These are phyloP conservation scores for Meyerozyma elateridarum DNA, from an alignment of 1,139 yeast genomes.

Conservation along the genomic window DNA sequence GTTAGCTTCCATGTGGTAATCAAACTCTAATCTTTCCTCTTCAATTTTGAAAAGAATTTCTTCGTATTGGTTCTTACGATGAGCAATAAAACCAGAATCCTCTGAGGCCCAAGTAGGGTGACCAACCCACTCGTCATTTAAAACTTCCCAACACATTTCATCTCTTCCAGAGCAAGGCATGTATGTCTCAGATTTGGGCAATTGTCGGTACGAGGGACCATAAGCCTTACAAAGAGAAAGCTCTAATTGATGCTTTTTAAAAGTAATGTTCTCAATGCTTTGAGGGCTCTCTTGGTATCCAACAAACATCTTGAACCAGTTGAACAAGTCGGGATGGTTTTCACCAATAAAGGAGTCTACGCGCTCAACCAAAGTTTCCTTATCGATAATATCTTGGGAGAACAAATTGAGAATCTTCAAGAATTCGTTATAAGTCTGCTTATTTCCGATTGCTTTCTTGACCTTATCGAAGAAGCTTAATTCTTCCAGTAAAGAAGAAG, in stretches of 20 bases:
- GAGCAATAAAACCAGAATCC: constrained; percentile 97
- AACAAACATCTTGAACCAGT: constrained; percentile 90
- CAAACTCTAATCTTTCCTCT: constrained; percentile 97
- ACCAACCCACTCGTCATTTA: constrained; percentile 98
- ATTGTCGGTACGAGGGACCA: constrained; percentile 90
- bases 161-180: constrained; percentile 99
- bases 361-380: constrained; percentile 73
- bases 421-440: constrained; percentile 87
- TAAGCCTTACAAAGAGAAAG: constrained; percentile 79
- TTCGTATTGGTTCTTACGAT: constrained; percentile 94
- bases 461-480: constrained; percentile 88
- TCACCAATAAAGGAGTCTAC: constrained; percentile 81
- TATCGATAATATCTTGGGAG: constrained; percentile 87
- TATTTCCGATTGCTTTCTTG: constrained; percentile 83
- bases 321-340: constrained; percentile 68
- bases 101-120: constrained; percentile 99
- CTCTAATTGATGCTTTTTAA: constrained; percentile 86
- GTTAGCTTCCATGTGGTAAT: constrained; percentile 91
- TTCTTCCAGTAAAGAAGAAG: constrained; percentile 72
- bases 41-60: constrained; percentile 92
- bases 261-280: constrained; percentile 81
- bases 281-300: constrained; percentile 76
- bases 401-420: constrained; percentile 79
- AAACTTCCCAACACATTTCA: constrained; percentile 98
- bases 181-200: constrained; percentile 91